Conservation (phyloP, 495 filamentous ascomycete species). For the Neurospora tetrasperma region DNA sequence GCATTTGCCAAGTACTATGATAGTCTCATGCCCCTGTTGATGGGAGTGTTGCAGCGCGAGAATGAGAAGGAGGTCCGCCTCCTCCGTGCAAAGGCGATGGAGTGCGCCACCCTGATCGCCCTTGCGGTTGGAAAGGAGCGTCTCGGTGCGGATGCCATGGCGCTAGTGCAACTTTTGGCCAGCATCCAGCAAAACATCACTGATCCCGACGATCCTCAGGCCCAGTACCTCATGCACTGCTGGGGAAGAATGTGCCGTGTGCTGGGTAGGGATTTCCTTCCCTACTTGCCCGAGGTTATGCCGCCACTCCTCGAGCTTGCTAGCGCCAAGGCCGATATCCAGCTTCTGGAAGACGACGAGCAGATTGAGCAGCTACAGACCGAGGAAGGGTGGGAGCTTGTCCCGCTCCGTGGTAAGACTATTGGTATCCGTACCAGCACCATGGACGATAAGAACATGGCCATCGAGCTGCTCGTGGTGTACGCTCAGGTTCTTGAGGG, state of each 20-base stretch:
- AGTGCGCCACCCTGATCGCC: constrained; percentile 95
- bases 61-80: constrained; percentile 87
- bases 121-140: constrained; percentile 89
- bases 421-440: constrained; percentile 97
- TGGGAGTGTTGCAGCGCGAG: constrained; percentile 77
- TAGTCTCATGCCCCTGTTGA: constrained; percentile 86
- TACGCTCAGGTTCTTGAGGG: constrained; percentile 91
- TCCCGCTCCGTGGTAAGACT: constrained; percentile 91
- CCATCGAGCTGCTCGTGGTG: constrained; percentile 92
- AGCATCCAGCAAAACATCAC: constrained; percentile 78
- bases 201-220: constrained; percentile 92
- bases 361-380: constrained; percentile 86
- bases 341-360: constrained; percentile 91
- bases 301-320: constrained; percentile 86
- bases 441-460: constrained; percentile 97
- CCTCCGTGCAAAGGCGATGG: constrained; percentile 96
- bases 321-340: constrained; percentile 93
- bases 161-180: constrained; percentile 75
- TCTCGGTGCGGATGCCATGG: constrained; percentile 77
- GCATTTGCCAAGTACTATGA: constrained; percentile 96
- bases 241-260: constrained; percentile 99
- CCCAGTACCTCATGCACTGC: constrained; percentile 95
- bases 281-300: constrained; percentile 87
- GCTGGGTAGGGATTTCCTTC: constrained; percentile 79
- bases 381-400: constrained; percentile 96